Evolutionary conservation across 1,284 basidiomycete species (phyloP), one percentile per base, ranked within the genome.

Genomic region (Ceratorhiza oryzae-sativae): DNA sequence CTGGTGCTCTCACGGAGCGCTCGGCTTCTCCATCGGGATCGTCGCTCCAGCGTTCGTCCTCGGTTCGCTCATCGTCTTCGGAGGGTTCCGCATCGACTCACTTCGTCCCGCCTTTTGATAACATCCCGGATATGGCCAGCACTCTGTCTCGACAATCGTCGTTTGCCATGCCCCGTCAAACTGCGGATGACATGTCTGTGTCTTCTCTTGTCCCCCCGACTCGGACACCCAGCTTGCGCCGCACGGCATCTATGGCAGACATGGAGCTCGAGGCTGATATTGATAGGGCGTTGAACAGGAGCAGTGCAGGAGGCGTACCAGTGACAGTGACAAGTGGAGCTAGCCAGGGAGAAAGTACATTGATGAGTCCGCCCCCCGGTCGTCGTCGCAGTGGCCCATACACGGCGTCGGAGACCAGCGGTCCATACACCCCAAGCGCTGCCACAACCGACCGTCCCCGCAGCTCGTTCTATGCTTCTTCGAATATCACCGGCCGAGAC

Each of bases 201-300:
- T 12, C 10, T 3, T 53, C 71, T 53, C 60, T 70, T 27, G 92
- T 93, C 71, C 86, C 85, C 1, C 87, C 89, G 0, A 87, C 86
- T 72, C 82, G 90, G 39, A 85, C 84, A 77, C 84, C 84, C 71
- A 85, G 84, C 2, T 76, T 92, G 61, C 83, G 90, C 39, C 84
- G 91, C 36, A 90, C 88, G n/a, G 88, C 86, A 39, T 92, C 90
- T 0, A 84, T 92, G 81, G 89, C 88, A 0, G 91, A 93, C 77
- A 80, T 93, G 27, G 90, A 91, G 41, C 58, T 63, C 42, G 72
- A 67, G 67, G 73, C 51, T 18, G 61, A 49, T 59, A 51, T 72
- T 62, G 58, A 67, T 18, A 51, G 68, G 39, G 70, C 73, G 10
- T 48, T 61, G 60, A 56, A n/a, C 34, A 71, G 53, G 36, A 70